Base-by-base conservation (phyloP, 2,329 filamentous ascomycete genomes). In the Thielaviopsis ethacetica region DNA sequence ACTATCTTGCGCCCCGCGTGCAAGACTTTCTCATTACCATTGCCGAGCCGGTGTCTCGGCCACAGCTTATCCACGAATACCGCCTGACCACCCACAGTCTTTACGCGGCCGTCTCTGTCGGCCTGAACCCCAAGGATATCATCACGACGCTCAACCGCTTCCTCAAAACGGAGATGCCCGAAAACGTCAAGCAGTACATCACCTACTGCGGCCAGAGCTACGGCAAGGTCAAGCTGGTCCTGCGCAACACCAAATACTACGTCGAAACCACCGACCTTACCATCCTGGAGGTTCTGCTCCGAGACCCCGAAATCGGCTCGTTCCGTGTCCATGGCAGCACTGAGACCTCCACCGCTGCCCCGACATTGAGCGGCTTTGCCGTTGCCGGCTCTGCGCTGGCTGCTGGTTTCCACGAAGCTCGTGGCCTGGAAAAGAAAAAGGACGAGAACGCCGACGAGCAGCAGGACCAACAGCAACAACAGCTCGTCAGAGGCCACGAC, bases 11-110 rank as follows among this genome's bases (percentile, higher is more conserved):
- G 60, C 80, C 85, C 60, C 85, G 91, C 67, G 91, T 89, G 0
- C 90, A 95, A 68, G 90, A 95, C 69, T 95, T 98, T 68, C 76
- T 98, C 61, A 95, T 94, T 66, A 95, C 93, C 53, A 91, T 98
- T 65, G 88, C 91, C 63, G 91, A 98, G 73, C 93, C 91, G 19
- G 77, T 91, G 61, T 96, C 91, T 41, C 83, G 91, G 61, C 91
- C 93, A 60, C 86, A 84, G 5, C 91, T 90, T 67, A 81, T 97
- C 63, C 93, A 97, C 74, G 91, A 98, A 71, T 97, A 97, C 71
- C 81, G 84, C 59, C 79, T 98, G 66, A 96, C 90, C 1, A 84
- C 87, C 24, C 91, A 97, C 71, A 95, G 89, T 71, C 76, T 98
- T 58, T 96, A 97, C 71, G 91, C 93, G 30, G 93, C 93, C 49